Percentiles rank a stretch among this genome's conserved stretches.
phyloP scores from a whole-genome alignment of 306 rosid species.

The Geum urbanum region DNA sequence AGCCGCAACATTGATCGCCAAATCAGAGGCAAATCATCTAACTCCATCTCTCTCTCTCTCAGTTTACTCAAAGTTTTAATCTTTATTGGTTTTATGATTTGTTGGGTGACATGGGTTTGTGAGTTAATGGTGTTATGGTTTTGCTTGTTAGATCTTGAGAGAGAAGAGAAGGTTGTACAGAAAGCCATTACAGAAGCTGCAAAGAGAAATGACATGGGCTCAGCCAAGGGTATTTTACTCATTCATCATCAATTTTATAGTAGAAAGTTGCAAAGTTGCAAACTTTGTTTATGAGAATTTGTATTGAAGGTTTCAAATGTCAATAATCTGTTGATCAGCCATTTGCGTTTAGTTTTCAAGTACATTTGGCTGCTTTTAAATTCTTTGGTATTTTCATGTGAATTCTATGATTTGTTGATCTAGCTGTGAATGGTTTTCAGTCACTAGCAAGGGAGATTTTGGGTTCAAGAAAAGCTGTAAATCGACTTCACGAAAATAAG shows the following conservation, averaged over 20 bases:
- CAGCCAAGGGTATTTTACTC: conserved; percentile 60
- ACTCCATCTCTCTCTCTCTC: not conserved
- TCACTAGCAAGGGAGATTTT: conserved; percentile 80
- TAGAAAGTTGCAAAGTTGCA: conserved; percentile 10
- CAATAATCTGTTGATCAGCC: not conserved
- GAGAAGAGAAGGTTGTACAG: conserved; percentile 77
- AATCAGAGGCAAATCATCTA: conserved; percentile 56
- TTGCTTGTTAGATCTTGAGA: conserved; percentile 63
- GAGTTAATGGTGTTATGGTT: conserved; percentile 1
- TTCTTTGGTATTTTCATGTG: not conserved
- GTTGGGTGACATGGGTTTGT: conserved; percentile 9
- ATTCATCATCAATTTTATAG: not conserved
- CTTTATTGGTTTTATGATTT: not conserved
- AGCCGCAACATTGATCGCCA: conserved; percentile 90
- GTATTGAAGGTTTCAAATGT: not conserved
- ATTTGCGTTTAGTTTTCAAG: not conserved
- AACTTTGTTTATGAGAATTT: not conserved
- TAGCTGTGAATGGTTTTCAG: conserved; percentile 40
- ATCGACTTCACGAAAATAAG: conserved; percentile 78
- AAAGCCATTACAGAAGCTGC: conserved; percentile 89
- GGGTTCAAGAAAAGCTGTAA: conserved; percentile 73
- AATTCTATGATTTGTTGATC: conserved; percentile 13
- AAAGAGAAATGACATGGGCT: conserved; percentile 84
- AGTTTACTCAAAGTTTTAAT: not conserved
- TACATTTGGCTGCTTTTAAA: not conserved